These are phyloP conservation scores for Thelonectria olida DNA, from an alignment of 2,329 filamentous ascomycete genomes.

Conservation along the genomic window DNA sequence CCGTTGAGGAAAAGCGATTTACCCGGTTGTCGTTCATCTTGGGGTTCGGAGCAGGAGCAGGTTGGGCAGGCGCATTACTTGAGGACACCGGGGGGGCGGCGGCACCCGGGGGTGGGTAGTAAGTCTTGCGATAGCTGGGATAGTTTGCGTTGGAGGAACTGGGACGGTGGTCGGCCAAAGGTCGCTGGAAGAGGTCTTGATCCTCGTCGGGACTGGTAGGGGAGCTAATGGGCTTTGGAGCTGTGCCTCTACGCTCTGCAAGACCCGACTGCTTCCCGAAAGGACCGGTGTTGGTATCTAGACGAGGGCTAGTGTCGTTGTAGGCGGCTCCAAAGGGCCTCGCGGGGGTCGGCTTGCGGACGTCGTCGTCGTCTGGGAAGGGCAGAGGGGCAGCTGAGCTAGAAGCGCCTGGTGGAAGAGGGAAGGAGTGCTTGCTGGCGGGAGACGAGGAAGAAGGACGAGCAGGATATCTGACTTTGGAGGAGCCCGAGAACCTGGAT, in stretches of 20 bases:
- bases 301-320: conserved; percentile 62
- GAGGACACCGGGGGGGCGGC: conserved; percentile 44
- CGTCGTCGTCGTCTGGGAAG: conserved; percentile 77
- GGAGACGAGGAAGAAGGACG: conserved; percentile 54
- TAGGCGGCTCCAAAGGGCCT: conserved; percentile 57
- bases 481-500: conserved; percentile 49
- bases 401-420: conserved; percentile 73
- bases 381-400: conserved; percentile 74
- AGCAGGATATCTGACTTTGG: conserved; percentile 60
- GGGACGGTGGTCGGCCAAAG: conserved; percentile 55
- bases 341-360: conserved; percentile 55
- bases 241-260: conserved; percentile 84
- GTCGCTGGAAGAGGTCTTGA: conserved; percentile 81
- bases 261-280: conserved; percentile 70
- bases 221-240: conserved; percentile 83
- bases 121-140: conserved; percentile 65
- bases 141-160: conserved; percentile 54
- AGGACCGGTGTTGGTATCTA: conserved; percentile 64
- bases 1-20: conserved; percentile 78
- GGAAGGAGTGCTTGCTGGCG: conserved; percentile 65
- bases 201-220: conserved; percentile 81
- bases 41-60: conserved; percentile 33
- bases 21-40: conserved; percentile 58
- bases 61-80: conserved; percentile 42
- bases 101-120: conserved; percentile 66